phyloP scores from a whole-genome alignment of 805 yeast genomes.

The Deakozyma indianensis region DNA sequence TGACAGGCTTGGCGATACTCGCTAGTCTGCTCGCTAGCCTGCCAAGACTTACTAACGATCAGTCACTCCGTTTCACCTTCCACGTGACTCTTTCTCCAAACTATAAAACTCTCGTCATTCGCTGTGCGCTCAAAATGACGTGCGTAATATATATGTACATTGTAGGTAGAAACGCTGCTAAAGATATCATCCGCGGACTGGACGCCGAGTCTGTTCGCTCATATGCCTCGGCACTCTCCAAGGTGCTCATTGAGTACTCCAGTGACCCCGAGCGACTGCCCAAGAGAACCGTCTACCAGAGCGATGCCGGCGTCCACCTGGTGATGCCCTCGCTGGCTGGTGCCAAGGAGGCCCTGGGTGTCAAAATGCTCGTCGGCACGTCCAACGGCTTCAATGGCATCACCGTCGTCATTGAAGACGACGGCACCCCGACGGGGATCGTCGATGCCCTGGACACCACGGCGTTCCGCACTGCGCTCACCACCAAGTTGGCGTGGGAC shows the following conservation, averaged over 20 bases:
- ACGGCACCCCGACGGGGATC: background rate
- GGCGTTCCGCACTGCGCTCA: background rate
- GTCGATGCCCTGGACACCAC: slow-evolving; percentile 1
- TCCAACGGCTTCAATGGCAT: background rate
- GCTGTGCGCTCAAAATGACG: no score
- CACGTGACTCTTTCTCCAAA: no score
- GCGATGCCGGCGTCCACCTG: background rate
- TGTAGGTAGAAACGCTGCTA: background rate
- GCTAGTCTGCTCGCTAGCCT: no score
- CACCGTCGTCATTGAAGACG: background rate
- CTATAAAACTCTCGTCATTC: no score
- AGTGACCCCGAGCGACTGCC: background rate
- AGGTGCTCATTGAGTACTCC: background rate
- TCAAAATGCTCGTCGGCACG: background rate
- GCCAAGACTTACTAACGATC: no score
- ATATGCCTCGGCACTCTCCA: background rate
- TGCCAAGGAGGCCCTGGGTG: background rate
- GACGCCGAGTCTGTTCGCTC: background rate
- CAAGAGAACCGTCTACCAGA: background rate
- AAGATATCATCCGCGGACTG: background rate
- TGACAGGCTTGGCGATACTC: no score
- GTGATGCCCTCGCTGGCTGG: slow-evolving; percentile 1
- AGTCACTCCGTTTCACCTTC: no score
- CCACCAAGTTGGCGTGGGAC: background rate
- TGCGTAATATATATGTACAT: slow-evolving; percentile 4